Evolutionary conservation across 257 asterid genomes (phyloP), one percentile per base, ranked within the genome.

Genomic region (Mitragyna speciosa): DNA sequence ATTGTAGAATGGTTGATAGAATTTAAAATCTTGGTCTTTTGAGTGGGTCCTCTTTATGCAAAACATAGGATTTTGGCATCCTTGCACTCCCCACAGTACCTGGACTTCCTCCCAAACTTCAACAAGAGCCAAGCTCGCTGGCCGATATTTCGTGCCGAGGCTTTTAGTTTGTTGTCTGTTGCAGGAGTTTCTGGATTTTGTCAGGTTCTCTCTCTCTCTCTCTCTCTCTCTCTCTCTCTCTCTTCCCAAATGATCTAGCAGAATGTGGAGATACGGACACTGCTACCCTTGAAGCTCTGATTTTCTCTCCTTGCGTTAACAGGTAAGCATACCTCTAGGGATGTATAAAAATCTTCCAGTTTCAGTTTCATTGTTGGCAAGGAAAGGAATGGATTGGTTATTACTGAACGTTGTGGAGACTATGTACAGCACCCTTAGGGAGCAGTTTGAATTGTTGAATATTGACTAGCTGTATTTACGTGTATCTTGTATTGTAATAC

Each of bases 141-240:
- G 98, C 92, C n/a, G 84, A 80, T 39, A 20, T 92, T 92, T 68
- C 96, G 97, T n/a, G 93, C 92, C 54, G 90, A 92, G 82, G 99
- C 98, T 52, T 93, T 93, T 79, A 85, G 98, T 77, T 83, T 95
- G 85, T 86, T 92, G 75, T 93, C 99, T 47, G 87, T 95, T 76
- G 97, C 97, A 48, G 98, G 97, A 80, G 91, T 93, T 51, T 95
- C 99, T 17, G 99, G 98, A 71, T 87, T 90, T 82, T 95, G 99
- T 79, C 97, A 94, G 98, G 98, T 94, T 43, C 48, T 58, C 73
- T 76, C 79, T 30, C 41, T 68, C 33, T n/a, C 33, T 11, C 20
- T 66, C 31, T 28, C 67, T 77, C 31, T 47, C 67, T 48, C 31
- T 19, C 22, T 15, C 28, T 48, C 16, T n/a, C n/a, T n/a, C n/a